phyloP scores from a whole-genome alignment of 208 protist genomes.

The Strigomonas culicis region DNA sequence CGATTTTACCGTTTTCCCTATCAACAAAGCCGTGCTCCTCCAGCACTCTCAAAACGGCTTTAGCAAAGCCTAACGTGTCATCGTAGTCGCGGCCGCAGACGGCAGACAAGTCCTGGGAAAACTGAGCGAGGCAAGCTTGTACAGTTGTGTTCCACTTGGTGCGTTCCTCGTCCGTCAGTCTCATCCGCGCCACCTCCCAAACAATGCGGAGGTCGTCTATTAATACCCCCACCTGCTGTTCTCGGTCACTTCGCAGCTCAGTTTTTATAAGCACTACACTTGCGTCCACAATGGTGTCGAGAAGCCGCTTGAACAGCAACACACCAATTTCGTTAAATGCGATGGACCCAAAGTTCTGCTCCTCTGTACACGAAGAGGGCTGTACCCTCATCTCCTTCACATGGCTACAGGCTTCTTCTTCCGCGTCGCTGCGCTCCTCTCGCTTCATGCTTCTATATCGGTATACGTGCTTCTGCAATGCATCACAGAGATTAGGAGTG shows the following conservation, averaged over 20 bases:
- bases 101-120: constrained; percentile 1
- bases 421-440: no score
- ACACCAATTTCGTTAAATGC: constrained; percentile 71
- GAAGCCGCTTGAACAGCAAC: constrained; percentile 43
- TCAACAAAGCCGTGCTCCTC: constrained; percentile 71
- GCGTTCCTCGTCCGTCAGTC: constrained; percentile 17
- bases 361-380: not conserved
- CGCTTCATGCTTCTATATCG: no score
- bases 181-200: constrained; percentile 19
- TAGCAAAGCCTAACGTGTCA: not conserved
- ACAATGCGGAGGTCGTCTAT: constrained; percentile 9
- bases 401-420: no score
- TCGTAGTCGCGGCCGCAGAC: not conserved
- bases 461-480: not conserved
- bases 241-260: not conserved
- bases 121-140: constrained; percentile 1
- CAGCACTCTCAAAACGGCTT: constrained; percentile 25
- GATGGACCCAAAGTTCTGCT: constrained; percentile 42
- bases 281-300: constrained; percentile 23
- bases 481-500: not conserved
- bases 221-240: not conserved
- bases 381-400: no score
- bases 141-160: constrained; percentile 2
- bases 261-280: not conserved
- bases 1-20: constrained; percentile 38